Base-by-base conservation (phyloP, 345 rosid genomes). In the Gossypium rotundifolium region DNA sequence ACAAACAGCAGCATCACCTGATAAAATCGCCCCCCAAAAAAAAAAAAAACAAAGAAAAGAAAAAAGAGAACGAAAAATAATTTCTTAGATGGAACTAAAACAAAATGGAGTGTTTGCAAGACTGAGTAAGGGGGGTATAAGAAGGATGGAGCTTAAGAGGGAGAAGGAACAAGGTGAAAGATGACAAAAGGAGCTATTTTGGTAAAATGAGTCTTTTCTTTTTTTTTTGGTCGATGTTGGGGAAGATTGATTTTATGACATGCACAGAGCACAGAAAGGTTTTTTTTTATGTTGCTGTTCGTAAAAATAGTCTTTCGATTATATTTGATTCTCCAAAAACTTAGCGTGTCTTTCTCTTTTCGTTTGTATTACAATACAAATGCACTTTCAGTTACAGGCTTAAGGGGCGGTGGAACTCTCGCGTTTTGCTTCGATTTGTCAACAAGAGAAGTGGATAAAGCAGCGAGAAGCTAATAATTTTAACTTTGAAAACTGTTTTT, bases 331-430 rank as follows among this genome's bases (percentile, higher is more conserved):
- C 27, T 59, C n/a, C 29, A 73, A 22, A 59, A 59, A 59, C 33
- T 22, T 11, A 17, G 20, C 57, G 76, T 29, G 29, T 62, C 33
- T 16, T 61, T 74, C 51, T 46, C 65, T 16, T 60, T 46, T 60
- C 63, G 12, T 18, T 57, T 58, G 52, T 23, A 73, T 22, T 42
- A 64, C 33, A 67, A 75, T 61, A 77, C 82, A 80, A 76, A 73
- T 82, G 82, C 83, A 79, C 75, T 80, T 82, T 80, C 80, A 73
- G 62, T 75, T 85, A 67, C 79, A 68, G 73, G 85, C 75, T 57
- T 76, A 76, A 53, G 82, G 79, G 75, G 84, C 45, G 9, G 52
- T 81, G 52, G 82, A 79, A 67, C 65, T 77, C 64, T 67, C 75
- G 62, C 78, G 79, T 77, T 85, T 83, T 16, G 63, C 85, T 76